Percentiles rank a stretch among this genome's conserved stretches.
These are phyloP conservation scores for Ophiocordyceps sinensis DNA, from an alignment of 2,329 filamentous ascomycete species.

Conservation along the genomic window DNA sequence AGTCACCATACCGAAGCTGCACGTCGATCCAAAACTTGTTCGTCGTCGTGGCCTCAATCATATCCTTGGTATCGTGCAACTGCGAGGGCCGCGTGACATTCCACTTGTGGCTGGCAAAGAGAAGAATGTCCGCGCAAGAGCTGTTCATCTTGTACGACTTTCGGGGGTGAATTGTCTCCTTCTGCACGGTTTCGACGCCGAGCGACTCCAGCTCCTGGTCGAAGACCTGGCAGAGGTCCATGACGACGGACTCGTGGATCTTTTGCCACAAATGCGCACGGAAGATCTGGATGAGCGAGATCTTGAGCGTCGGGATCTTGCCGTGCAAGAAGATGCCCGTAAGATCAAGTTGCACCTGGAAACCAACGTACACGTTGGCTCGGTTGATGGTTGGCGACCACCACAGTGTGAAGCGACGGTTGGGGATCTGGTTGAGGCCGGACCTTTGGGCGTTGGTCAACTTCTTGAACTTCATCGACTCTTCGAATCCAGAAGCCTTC, in stretches of 20 bases:
- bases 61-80: slow-evolving; percentile 91
- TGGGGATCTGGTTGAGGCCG: slow-evolving; percentile 96
- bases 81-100: slow-evolving; percentile 89
- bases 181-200: slow-evolving; percentile 94
- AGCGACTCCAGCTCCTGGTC: slow-evolving; percentile 93
- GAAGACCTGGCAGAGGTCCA: slow-evolving; percentile 98
- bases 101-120: slow-evolving; percentile 98
- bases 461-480: slow-evolving; percentile 95
- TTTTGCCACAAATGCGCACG: slow-evolving; percentile 99
- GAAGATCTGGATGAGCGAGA: slow-evolving; percentile 98
- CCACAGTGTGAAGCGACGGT: slow-evolving; percentile 96
- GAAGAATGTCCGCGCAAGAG: slow-evolving; percentile 89
- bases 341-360: slow-evolving; percentile 94
- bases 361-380: slow-evolving; percentile 97
- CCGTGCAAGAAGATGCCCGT: slow-evolving; percentile 98
- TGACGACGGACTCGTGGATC: slow-evolving; percentile 96
- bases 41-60: slow-evolving; percentile 82
- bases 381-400: slow-evolving; percentile 91
- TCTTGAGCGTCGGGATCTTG: slow-evolving; percentile 96
- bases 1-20: slow-evolving; percentile 91
- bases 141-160: slow-evolving; percentile 99
- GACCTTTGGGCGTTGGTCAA: slow-evolving; percentile 92
- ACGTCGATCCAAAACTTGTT: slow-evolving; percentile 99
- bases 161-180: slow-evolving; percentile 96
- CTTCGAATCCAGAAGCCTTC: slow-evolving; percentile 43